Base-by-base conservation (phyloP, 306 rosid genomes). In the Lathyrus oleraceus region DNA sequence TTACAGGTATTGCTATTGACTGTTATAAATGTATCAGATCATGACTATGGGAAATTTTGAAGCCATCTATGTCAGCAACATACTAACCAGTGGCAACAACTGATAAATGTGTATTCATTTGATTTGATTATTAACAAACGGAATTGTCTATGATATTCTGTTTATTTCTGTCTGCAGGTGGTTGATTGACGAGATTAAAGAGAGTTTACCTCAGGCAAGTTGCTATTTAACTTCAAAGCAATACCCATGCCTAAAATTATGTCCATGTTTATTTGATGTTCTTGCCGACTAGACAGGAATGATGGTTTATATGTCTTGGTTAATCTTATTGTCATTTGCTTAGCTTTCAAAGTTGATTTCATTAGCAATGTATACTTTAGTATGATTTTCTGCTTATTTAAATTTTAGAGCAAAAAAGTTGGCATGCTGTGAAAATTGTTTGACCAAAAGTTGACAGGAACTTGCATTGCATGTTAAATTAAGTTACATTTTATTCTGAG, bases 161-260 rank as follows among this genome's bases (percentile, higher is more conserved):
- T 53, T 76, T 38, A 69, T 63, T 42, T 78, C 78, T 51, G 67
- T 72, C 58, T 71, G 69, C 82, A 94, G 98, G 81, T 94, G 98
- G 98, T 75, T 94, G 89, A 54, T 94, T 83, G 98, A 88, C 65
- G 98, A 94, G 82, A 86, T 94, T 15, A 72, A 67, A 53, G 98
- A 94, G 75, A 94, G 95, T 84, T 82, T 94, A 78, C 95, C 96
- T 39, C 85, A 90, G 92, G 97, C 70, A 84, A 84, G 89, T 67
- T 77, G 47, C 60, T 56, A 54, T 61, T 61, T 71, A 65, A 61
- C 78, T 75, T 67, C 43, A 51, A 71, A 82, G 69, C 62, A 44
- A 74, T 78, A 63, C 27, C 16, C 42, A 51, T 70, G 17, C 53
- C 70, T 61, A 59, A 54, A 72, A 20, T 10, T 61, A 71, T 82